Base-by-base conservation (phyloP, 331 rosid genomes). In the Stylosanthes scabra region DNA sequence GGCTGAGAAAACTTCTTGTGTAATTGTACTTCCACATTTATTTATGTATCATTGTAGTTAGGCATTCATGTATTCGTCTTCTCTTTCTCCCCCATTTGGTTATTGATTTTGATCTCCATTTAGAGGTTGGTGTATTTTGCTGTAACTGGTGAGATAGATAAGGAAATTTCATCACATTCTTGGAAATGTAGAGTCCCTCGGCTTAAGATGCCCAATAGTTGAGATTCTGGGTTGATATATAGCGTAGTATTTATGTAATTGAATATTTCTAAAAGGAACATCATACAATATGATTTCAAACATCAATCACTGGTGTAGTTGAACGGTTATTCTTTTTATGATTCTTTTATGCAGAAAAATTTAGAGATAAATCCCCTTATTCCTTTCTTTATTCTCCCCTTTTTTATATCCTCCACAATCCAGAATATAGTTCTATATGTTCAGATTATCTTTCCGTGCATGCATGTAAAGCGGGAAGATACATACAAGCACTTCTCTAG, bases 31-130 rank as follows among this genome's bases (percentile, higher is more conserved):
- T 75, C 59, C 47, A 47, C 71, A 70, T 31, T 68, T 70, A 67
- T 74, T 71, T 63, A 46, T 87, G 86, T 87, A 81, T 83, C 70
- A 54, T 79, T 77, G 56, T 84, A 84, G 87, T 75, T 89, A 83
- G 91, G 81, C 63, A 74, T 56, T 78, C 58, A 10, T 25, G 68
- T 54, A 50, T 72, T 79, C 25, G 31, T 25, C 55, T 37, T 44
- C 63, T 54, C 64, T 15, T 42, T 27, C 54, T 70, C 39, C 60
- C 5, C 52, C 37, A n/a, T 66, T 74, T 67, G 66, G 50, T 79
- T 72, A 52, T 65, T 16, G 42, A 62, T 71, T 73, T 81, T 70
- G 76, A 75, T 81, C 82, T 77, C 69, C 42, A 69, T 76, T 58
- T 14, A 12, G 74, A 72, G 80, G 79, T 68, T 82, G 79, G 66